Percentiles rank a stretch among this genome's conserved stretches.
Evolutionary conservation across 108 stramenopile species (phyloP).

Genomic region (Hondaea fermentalgiana): DNA sequence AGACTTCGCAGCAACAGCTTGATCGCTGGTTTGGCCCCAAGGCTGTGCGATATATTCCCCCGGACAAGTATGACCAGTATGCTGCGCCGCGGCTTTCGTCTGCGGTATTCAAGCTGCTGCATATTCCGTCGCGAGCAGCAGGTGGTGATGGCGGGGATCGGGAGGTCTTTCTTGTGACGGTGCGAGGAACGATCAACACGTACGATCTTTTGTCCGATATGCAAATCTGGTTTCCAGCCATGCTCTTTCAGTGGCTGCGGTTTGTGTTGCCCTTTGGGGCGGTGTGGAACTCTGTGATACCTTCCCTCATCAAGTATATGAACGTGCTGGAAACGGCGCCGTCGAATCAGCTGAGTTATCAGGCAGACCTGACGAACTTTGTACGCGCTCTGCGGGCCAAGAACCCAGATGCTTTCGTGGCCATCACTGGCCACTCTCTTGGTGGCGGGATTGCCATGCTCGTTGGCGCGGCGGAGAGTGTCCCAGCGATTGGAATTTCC

Average conservation of each 20-base stretch:
- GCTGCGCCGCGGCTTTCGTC: background rate
- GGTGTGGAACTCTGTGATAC: slow-evolving; percentile 59
- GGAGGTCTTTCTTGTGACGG: slow-evolving; percentile 47
- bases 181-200: slow-evolving; percentile 61
- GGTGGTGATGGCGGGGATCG: slow-evolving; percentile 23
- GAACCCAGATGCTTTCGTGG: slow-evolving; percentile 18
- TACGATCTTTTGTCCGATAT: slow-evolving; percentile 64
- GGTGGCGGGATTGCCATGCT: slow-evolving; percentile 70
- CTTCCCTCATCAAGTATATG: slow-evolving; percentile 41
- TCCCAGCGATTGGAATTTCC: slow-evolving; percentile 58
- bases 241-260: slow-evolving; percentile 56
- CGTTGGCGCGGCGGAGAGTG: slow-evolving; percentile 57
- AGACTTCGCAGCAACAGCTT: background rate
- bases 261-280: slow-evolving; percentile 54
- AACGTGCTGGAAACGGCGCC: slow-evolving; percentile 32
- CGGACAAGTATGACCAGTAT: background rate
- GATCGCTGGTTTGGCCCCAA: background rate
- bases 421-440: slow-evolving; percentile 35
- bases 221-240: slow-evolving; percentile 64
- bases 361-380: slow-evolving; percentile 32
- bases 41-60: background rate
- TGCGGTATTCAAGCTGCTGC: background rate
- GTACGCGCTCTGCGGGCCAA: slow-evolving; percentile 20
- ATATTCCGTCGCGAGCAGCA: background rate
- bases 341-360: slow-evolving; percentile 34